These are phyloP conservation scores for Sphaerulina populicola DNA, from an alignment of 2,329 filamentous ascomycete species.

Conservation along the genomic window DNA sequence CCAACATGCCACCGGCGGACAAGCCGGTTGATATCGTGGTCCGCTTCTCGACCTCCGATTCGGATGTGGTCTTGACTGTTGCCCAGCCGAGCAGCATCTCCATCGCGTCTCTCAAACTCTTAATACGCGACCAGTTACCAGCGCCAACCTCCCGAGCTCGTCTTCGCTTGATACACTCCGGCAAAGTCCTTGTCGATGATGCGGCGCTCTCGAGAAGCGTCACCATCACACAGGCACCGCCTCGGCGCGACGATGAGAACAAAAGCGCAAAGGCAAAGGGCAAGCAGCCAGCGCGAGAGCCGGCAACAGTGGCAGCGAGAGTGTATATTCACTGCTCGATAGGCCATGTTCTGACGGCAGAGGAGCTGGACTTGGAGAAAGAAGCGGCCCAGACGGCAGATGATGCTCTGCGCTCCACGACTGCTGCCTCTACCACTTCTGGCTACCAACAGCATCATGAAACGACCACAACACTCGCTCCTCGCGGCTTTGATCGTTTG, in stretches of 20 bases:
- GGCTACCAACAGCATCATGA: constrained; percentile 2
- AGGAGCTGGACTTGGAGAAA: constrained; percentile 62
- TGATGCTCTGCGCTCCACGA: constrained; percentile 30
- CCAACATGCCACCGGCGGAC: background rate
- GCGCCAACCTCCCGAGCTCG: constrained; percentile 55
- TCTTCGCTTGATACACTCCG: constrained; percentile 81
- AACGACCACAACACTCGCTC: constrained; percentile 46
- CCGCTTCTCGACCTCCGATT: constrained; percentile 78
- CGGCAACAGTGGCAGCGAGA: constrained; percentile 37
- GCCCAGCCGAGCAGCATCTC: constrained; percentile 59
- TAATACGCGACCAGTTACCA: constrained; percentile 66
- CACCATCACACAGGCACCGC: constrained; percentile 51
- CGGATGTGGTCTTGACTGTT: constrained; percentile 75
- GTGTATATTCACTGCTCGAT: constrained; percentile 94
- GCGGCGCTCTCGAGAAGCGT: constrained; percentile 61
- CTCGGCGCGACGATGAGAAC: constrained; percentile 27
- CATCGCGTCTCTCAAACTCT: constrained; percentile 68
- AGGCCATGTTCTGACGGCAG: constrained; percentile 58
- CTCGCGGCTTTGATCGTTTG: constrained; percentile 81
- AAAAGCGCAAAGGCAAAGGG: constrained; percentile 50
- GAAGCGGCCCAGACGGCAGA: constrained; percentile 34
- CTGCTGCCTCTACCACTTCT: constrained; percentile 24
- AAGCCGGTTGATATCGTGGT: constrained; percentile 62
- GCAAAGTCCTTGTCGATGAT: constrained; percentile 72
- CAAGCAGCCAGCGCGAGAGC: constrained; percentile 52